These are phyloP conservation scores for Pyrenula massariospora DNA, from an alignment of 495 filamentous ascomycete species.

Conservation along the genomic window DNA sequence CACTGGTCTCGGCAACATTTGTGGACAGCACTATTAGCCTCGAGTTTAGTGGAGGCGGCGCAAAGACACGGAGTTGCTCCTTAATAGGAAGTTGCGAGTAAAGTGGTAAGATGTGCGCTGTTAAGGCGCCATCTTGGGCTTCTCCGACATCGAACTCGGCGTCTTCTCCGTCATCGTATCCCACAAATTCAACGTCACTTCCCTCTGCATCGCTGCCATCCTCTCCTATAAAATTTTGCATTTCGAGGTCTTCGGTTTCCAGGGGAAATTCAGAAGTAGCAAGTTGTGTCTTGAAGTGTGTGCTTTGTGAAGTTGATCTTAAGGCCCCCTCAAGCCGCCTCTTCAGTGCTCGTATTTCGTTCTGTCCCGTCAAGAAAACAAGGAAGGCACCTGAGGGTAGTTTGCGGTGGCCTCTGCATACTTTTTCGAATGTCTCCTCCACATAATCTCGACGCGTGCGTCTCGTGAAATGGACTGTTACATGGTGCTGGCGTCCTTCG, in stretches of 20 bases:
- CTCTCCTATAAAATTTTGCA: slow-evolving; percentile 35
- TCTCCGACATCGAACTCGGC: slow-evolving; percentile 46
- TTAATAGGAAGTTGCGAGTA: slow-evolving; percentile 91
- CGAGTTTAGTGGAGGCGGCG: slow-evolving; percentile 70
- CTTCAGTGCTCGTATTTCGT: slow-evolving; percentile 71
- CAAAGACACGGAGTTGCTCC: slow-evolving; percentile 90
- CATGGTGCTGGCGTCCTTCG: slow-evolving; percentile 87
- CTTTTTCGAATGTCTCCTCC: slow-evolving; percentile 78
- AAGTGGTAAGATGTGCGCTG: slow-evolving; percentile 76
- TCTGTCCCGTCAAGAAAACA: slow-evolving; percentile 91
- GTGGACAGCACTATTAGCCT: slow-evolving; percentile 87
- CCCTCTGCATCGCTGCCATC: slow-evolving; percentile 27
- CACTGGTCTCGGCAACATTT: slow-evolving; percentile 92
- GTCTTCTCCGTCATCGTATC: slow-evolving; percentile 36
- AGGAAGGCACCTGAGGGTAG: slow-evolving; percentile 86
- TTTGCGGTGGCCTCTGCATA: slow-evolving; percentile 79
- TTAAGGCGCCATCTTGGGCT: slow-evolving; percentile 51
- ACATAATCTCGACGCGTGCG: slow-evolving; percentile 79
- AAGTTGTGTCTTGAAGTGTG: slow-evolving; percentile 56
- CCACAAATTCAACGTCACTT: slow-evolving; percentile 35
- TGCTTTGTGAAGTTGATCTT: slow-evolving; percentile 38
- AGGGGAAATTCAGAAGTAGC: slow-evolving; percentile 67
- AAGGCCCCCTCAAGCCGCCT: slow-evolving; percentile 69
- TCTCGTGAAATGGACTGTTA: slow-evolving; percentile 80
- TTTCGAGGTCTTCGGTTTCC: slow-evolving; percentile 79